A percentile compares a stretch with the other conserved stretches of the same genome.
Conservation (phyloP, 306 rosid species). For the Canavalia ensiformis region DNA sequence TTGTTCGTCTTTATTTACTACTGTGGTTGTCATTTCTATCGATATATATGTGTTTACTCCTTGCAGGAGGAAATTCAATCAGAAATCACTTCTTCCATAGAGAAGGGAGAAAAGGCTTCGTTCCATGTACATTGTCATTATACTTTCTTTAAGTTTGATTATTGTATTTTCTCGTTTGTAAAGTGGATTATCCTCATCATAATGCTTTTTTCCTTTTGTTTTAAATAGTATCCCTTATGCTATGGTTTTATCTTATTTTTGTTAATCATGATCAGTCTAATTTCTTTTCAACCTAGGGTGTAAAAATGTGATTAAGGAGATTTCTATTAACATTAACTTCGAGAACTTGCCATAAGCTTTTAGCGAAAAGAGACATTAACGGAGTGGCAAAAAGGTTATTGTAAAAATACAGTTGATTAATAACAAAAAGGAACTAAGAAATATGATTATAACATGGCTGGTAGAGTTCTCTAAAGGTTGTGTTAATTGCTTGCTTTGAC, state of each 20-base stretch:
- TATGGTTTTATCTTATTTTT: background rate
- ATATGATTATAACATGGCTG: background rate
- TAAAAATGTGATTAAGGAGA: conserved; percentile 13
- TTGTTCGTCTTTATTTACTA: too few species aligned
- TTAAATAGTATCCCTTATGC: background rate
- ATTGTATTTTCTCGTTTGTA: conserved; percentile 29
- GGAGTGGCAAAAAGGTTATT: background rate
- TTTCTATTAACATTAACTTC: conserved; percentile 23
- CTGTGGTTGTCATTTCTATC: background rate
- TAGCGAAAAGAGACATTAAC: background rate
- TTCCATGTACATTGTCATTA: conserved; percentile 18
- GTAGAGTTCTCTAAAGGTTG: background rate
- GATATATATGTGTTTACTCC: conserved; percentile 31
- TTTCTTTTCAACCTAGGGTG: conserved; percentile 37
- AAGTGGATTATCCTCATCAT: background rate
- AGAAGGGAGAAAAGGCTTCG: conserved; percentile 72
- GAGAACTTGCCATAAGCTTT: conserved; percentile 22
- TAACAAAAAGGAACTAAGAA: background rate
- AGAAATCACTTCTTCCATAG: conserved; percentile 56
- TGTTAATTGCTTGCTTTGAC: background rate
- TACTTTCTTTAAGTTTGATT: conserved; percentile 5
- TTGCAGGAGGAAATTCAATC: conserved; percentile 67
- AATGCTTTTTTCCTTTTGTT: conserved; percentile 1
- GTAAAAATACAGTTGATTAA: background rate
- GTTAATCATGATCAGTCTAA: conserved; percentile 17